A percentile compares a stretch with the other conserved stretches of the same genome.
Evolutionary conservation across 164 flowering plant genomes (phyloP).

Genomic region (Nelumbo lutea): DNA sequence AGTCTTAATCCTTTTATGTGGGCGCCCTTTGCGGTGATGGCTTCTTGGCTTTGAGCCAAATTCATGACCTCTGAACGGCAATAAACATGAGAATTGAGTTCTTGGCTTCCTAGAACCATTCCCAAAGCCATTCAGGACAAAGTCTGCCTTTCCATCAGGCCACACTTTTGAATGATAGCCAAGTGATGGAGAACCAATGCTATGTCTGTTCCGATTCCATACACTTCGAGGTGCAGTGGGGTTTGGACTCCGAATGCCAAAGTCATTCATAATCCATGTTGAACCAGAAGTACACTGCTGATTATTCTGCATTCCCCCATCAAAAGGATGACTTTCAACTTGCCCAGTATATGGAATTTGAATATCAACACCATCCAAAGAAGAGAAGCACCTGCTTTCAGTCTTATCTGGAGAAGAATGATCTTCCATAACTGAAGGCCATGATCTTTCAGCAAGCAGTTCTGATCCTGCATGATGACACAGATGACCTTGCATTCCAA

Average conservation of each 20-base stretch:
- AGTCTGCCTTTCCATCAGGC: conserved; percentile 49
- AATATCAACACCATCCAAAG: conserved; percentile 34
- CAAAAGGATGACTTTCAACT: conserved; percentile 24
- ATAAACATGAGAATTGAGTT: conserved; percentile 63
- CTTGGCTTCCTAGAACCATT: conserved; percentile 77
- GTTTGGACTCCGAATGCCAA: conserved; percentile 43
- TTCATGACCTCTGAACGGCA: conserved; percentile 56
- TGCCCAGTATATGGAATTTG: conserved; percentile 41
- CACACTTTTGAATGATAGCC: conserved; percentile 43
- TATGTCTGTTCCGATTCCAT: conserved; percentile 41
- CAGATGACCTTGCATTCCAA: conserved; percentile 18
- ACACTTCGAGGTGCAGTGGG: conserved; percentile 67
- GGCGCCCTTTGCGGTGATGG: conserved; percentile 37
- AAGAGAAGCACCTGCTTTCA: conserved; percentile 18
- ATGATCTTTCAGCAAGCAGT: conserved; percentile 15
- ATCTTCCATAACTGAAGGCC: conserved; percentile 17
- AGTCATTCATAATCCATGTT: conserved; percentile 38
- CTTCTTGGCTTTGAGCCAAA: conserved; percentile 48
- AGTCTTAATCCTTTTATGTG: conserved; percentile 52
- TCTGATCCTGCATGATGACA: conserved; percentile 15
- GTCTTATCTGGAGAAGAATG: conserved; percentile 19
- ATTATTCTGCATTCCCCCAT: conserved; percentile 22
- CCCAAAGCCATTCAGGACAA: conserved; percentile 36
- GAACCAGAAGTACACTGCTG: conserved; percentile 31
- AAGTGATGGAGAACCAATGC: conserved; percentile 35